phyloP scores from a whole-genome alignment of 441 rosid genomes.

The Macaranga tanarius region DNA sequence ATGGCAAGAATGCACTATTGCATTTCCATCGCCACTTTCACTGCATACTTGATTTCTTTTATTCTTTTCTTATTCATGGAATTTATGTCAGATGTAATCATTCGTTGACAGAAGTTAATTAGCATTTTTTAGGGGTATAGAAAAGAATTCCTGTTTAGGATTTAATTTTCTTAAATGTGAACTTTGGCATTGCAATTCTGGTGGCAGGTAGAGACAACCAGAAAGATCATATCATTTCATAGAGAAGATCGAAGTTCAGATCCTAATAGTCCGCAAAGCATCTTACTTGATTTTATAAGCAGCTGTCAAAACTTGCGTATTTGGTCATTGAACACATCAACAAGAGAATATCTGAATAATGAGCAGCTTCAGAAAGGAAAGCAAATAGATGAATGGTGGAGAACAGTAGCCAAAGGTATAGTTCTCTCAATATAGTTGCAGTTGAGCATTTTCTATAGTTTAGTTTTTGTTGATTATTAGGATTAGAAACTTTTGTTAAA shows the following conservation, averaged over 20 bases:
- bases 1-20: conserved; percentile 15
- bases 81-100: conserved; percentile 2
- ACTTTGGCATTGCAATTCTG: conserved; percentile 33
- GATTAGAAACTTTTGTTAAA: conserved; percentile 6
- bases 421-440: conserved; percentile 21
- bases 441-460: conserved; percentile 12
- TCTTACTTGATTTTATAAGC: conserved; percentile 96
- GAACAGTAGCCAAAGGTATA: conserved; percentile 80
- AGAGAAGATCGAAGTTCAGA: conserved; percentile 89
- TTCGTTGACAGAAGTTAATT: conserved; percentile 4
- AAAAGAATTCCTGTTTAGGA: background rate
- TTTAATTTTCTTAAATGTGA: conserved; percentile 10
- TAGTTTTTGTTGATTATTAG: background rate
- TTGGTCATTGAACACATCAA: conserved; percentile 88
- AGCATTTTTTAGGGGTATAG: background rate
- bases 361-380: conserved; percentile 95
- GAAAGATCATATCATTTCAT: conserved; percentile 89
- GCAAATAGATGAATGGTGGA: conserved; percentile 99
- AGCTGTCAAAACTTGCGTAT: conserved; percentile 94
- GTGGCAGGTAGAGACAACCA: conserved; percentile 85
- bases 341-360: conserved; percentile 80
- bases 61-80: background rate
- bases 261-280: conserved; percentile 89
- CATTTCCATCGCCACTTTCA: background rate
- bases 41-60: background rate